These are phyloP conservation scores for Septoria linicola DNA, from an alignment of 2,329 filamentous ascomycete genomes.

Conservation along the genomic window DNA sequence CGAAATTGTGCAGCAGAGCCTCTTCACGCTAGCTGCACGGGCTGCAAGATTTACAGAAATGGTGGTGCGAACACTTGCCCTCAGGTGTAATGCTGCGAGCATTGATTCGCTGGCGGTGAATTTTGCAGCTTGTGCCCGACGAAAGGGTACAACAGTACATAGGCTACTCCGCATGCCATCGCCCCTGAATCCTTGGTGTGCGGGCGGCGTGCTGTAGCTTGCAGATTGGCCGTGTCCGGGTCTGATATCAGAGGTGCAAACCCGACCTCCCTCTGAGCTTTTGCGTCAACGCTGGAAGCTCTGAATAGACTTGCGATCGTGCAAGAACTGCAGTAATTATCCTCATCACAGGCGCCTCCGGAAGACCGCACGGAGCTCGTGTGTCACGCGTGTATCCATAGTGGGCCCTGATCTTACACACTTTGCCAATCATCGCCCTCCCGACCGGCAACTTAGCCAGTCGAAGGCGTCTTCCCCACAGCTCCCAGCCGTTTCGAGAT, in stretches of 20 bases:
- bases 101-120: slow-evolving; percentile 24
- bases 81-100: slow-evolving; percentile 7
- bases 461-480: slow-evolving; percentile 23
- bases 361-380: slow-evolving; percentile 12
- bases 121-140: slow-evolving; percentile 7
- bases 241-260: slow-evolving; percentile 13
- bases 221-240: slow-evolving; percentile 5
- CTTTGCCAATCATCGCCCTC: slow-evolving; percentile 26
- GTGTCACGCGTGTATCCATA: slow-evolving; percentile 20
- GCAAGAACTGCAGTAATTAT: neutral
- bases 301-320: neutral
- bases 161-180: slow-evolving; percentile 23
- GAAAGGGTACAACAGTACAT: slow-evolving; percentile 19
- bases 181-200: slow-evolving; percentile 26
- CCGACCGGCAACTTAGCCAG: slow-evolving; percentile 20
- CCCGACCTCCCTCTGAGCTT: neutral
- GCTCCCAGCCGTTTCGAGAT: slow-evolving; percentile 21
- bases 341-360: neutral
- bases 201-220: slow-evolving; percentile 21
- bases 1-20: no score
- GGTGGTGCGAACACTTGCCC: slow-evolving; percentile 24
- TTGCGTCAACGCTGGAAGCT: neutral
- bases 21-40: neutral
- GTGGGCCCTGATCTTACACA: slow-evolving; percentile 18
- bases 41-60: neutral